Evolutionary conservation across 208 protist genomes (phyloP).

Genomic region (Leishmania major): DNA sequence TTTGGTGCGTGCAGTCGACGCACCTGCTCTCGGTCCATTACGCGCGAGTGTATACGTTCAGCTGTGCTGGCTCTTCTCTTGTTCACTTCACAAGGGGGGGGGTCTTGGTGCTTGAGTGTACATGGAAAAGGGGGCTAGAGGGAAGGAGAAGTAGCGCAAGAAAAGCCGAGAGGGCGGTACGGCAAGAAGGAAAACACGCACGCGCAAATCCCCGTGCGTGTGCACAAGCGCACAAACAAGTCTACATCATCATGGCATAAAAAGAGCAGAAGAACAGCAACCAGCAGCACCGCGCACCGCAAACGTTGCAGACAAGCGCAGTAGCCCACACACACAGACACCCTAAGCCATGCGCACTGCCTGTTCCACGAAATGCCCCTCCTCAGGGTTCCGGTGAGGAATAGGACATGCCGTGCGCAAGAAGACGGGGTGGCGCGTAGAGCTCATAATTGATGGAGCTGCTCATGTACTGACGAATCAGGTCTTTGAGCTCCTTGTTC

Average conservation of each 20-base stretch:
- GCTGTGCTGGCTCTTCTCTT: neutral
- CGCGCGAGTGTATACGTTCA: neutral
- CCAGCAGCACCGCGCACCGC: neutral
- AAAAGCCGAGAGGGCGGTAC: neutral
- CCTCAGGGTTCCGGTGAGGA: neutral
- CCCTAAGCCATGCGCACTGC: neutral
- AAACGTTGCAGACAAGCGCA: neutral
- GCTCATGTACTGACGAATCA: conserved; percentile 93
- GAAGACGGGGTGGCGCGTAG: conserved; percentile 74
- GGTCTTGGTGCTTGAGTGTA: neutral
- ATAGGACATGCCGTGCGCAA: conserved; percentile 28
- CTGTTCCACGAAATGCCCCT: neutral
- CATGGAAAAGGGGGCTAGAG: neutral
- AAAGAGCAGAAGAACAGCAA: neutral
- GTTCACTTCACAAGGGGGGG: neutral
- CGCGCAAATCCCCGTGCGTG: neutral
- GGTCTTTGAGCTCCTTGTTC: conserved; percentile 92
- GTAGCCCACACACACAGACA: neutral
- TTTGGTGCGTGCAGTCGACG: neutral
- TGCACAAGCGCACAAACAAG: conserved; percentile 3
- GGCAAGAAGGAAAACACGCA: neutral
- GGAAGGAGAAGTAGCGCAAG: neutral
- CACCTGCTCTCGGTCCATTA: neutral
- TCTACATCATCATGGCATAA: neutral
- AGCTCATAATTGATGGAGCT: conserved; percentile 94